Base-by-base conservation (phyloP, 805 yeast species). In the Pichia sporocuriosa region DNA sequence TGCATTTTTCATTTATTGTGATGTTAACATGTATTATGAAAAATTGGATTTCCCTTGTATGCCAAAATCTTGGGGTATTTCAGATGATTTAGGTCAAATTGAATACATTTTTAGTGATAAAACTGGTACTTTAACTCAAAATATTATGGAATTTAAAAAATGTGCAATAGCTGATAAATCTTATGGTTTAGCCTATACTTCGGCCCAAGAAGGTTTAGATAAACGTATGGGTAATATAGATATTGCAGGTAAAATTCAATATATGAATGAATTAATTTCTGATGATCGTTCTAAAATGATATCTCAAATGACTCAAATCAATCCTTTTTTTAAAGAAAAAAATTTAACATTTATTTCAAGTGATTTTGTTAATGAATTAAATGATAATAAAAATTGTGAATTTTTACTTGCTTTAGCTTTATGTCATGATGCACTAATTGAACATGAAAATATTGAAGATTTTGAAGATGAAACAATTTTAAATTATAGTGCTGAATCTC, bases 11-110 rank as follows among this genome's bases (percentile, higher is more conserved):
- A 84, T 84, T 48, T 81, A 73, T 58, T 72, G 82, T 2, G 94
- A 84, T 58, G 63, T 70, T 22, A 69, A 73, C 44, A 78, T 84
- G 81, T 84, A 84, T 55, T 80, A 83, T 52, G 79, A 71, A 39
- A 70, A 61, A 42, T 63, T 81, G 35, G 88, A 84, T 59, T 81
- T 75, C 54, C 88, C 90, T 0, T 82, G 90, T 58, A 72, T 79
- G 1, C 90, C 94, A 3, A 82, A 83, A 52, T 74, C 89, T 1
- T 84, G 94, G 94, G 79, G 79, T 47, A 80, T 84, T 34, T 80
- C 88, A 6, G 94, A 84, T 61, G 94, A 84, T 59, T 68, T 84
- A 48, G 94, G 94, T 16, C 94, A 84, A 58, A 79, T 84, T 45
- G 93, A 84, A 59, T 84, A 81, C 56, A 73, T 84, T 32, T 84